Percentiles rank a stretch among this genome's conserved stretches.
These are phyloP conservation scores for Dipteronia sinensis DNA, from an alignment of 345 rosid species.

Conservation along the genomic window DNA sequence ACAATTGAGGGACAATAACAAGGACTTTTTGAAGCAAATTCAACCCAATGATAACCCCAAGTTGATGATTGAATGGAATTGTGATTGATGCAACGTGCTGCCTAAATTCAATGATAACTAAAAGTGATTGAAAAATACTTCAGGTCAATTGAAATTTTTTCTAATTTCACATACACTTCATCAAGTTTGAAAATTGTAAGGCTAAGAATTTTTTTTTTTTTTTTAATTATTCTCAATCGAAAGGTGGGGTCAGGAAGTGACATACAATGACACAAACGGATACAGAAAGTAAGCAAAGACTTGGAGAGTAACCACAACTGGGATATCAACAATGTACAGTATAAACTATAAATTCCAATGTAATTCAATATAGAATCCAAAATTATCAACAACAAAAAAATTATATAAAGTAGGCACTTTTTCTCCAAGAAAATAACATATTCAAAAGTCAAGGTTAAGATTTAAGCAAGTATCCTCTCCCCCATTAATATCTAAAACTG, in stretches of 20 bases:
- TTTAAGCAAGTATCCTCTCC: background rate
- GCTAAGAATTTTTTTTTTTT: background rate
- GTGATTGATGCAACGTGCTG: background rate
- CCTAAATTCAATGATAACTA: background rate
- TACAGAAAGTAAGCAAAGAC: background rate
- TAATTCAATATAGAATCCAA: constrained; percentile 6
- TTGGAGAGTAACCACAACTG: background rate
- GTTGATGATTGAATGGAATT: background rate
- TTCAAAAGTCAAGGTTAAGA: background rate
- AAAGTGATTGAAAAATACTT: background rate
- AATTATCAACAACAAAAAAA: background rate
- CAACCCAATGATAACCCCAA: background rate
- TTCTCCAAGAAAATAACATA: background rate
- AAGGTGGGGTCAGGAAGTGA: background rate
- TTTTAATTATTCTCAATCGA: background rate
- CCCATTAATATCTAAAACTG: background rate
- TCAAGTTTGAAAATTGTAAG: background rate
- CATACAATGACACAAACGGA: background rate
- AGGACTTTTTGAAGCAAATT: background rate
- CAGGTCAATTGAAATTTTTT: background rate
- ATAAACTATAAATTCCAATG: background rate
- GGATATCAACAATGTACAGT: background rate
- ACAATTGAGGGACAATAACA: constrained; percentile 4
- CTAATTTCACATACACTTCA: background rate
- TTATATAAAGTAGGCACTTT: background rate